Base-by-base conservation (phyloP, 2,329 filamentous ascomycete species). In the Pseudodiploospora longispora region DNA sequence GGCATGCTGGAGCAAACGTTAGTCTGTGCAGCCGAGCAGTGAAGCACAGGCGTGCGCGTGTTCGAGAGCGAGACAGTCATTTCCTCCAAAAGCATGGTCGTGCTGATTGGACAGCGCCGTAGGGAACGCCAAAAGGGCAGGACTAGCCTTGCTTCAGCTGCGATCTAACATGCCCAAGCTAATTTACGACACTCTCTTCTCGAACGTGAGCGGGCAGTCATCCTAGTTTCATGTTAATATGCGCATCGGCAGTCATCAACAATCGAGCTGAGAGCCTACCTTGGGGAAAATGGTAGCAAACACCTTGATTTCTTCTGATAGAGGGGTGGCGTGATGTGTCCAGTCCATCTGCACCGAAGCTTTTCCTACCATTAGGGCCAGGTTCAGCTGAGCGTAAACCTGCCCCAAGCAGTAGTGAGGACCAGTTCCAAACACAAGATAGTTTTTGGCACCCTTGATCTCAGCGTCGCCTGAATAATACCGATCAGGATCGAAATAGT, bases 261-360 rank as follows among this genome's bases (percentile, higher is more conserved):
- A 9, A 37, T n/a, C 36, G 9, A 27, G 8, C 3, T 37, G 10
- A 8, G 35, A 41, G 70, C 82, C 65, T 69, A 94, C 90, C 85
- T 85, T 85, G 45, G 93, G 93, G 76, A 98, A 98, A 56, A 98
- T 95, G 29, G 89, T 96, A 35, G 93, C 93, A 69, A 97, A 98
- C 54, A 97, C 91, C 72, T 95, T 91, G 67, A 98, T 97, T 66
- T 95, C 83, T 70, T 98, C 93, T 0, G 87, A 95, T 47, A 74
- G 60, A 0, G 85, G 80, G 8, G 93, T 97, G 12, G 88, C 69
- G 62, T 88, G 81, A 66, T 98, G 93, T 63, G 82, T 78, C 91
- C 91, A 97, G 66, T 97, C 82, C 54, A 97, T 74, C 60, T 82
- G 74, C 64, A 95, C 75, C 52, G 87, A 85, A 6, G 89, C 90